phyloP scores from a whole-genome alignment of 2,329 filamentous ascomycete species.

The Penicillium psychrosexuale region DNA sequence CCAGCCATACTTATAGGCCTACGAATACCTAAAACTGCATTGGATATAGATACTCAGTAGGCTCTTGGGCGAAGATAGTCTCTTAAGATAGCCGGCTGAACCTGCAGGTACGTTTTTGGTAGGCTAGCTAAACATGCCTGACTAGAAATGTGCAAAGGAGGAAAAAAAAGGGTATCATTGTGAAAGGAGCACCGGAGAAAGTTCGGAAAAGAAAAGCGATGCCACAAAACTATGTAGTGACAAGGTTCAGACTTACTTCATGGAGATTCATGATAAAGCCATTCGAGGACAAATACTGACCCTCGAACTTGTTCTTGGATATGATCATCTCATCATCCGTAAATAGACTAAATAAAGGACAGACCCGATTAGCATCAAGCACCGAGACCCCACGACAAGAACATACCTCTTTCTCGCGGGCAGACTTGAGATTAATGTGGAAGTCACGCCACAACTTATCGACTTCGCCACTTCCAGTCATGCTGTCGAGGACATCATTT shows the following conservation, averaged over 20 bases:
- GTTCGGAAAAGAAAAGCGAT: neutral
- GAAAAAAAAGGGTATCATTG: constrained; percentile 3
- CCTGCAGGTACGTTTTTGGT: too few species aligned
- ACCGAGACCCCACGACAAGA: neutral
- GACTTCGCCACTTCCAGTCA: constrained; percentile 60
- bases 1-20: neutral
- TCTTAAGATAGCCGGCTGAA: neutral
- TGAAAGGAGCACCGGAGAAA: neutral
- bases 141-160: neutral
- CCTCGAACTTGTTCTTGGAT: neutral
- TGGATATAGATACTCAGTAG: neutral
- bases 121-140: neutral
- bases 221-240: neutral
- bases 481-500: constrained; percentile 61
- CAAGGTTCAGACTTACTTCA: neutral
- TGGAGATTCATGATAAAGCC: neutral
- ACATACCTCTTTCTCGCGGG: constrained; percentile 50
- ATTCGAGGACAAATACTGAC: neutral
- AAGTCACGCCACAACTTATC: constrained; percentile 64
- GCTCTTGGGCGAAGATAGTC: neutral
- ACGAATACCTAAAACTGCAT: neutral
- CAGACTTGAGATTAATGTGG: constrained; percentile 58
- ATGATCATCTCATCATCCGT: constrained; percentile 5
- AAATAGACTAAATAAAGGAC: constrained; percentile 10
- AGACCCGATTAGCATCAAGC: neutral